Evolutionary conservation across 2,329 filamentous ascomycete species (phyloP).

Genomic region (Colletotrichum gloeosporioides): DNA sequence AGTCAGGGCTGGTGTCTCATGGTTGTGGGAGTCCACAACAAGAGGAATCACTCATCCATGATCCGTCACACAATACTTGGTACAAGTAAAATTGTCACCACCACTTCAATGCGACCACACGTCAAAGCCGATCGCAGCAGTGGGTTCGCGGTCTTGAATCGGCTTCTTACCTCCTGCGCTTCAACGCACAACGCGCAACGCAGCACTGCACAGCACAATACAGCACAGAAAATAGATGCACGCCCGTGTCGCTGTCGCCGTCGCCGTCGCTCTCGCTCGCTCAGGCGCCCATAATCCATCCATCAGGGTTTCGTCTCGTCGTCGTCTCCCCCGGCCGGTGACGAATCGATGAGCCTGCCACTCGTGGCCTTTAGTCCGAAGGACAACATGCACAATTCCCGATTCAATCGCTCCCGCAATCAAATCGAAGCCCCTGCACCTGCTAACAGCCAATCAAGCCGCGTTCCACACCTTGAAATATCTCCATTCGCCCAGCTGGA

Average conservation of each 20-base stretch:
- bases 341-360: neutral
- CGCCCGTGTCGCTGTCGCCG: neutral
- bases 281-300: neutral
- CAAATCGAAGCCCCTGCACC: neutral
- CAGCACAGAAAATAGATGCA: neutral
- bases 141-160: neutral
- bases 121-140: neutral
- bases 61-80: neutral
- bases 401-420: constrained; percentile 5
- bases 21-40: neutral
- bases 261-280: constrained; percentile 6
- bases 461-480: constrained; percentile 9
- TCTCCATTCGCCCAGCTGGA: constrained; percentile 20
- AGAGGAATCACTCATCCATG: constrained; percentile 2
- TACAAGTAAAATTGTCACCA: neutral
- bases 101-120: neutral
- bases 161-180: neutral
- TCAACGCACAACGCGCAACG: neutral
- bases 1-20: neutral
- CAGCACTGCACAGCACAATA: neutral
- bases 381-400: constrained; percentile 13
- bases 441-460: constrained; percentile 5
- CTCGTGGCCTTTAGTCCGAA: constrained; percentile 7
- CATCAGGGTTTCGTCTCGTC: constrained; percentile 14
- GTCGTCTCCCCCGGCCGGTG: neutral